Conservation (phyloP, 1,284 basidiomycete genomes). For the Cryptococcus sp. region DNA sequence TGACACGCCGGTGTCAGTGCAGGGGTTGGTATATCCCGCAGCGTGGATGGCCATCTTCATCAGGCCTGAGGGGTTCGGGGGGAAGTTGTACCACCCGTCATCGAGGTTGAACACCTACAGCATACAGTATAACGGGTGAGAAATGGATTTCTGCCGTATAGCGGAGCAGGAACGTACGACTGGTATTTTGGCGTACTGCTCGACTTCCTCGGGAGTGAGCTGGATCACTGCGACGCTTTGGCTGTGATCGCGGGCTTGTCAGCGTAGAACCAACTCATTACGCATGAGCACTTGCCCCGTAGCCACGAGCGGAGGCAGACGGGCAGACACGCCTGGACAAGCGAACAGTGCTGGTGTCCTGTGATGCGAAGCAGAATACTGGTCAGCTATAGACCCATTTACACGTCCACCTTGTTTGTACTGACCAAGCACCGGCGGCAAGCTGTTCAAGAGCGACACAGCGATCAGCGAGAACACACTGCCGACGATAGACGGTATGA, state of each 20-base stretch:
- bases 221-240: constrained; percentile 77
- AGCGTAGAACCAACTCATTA: constrained; percentile 2
- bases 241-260: constrained; percentile 40
- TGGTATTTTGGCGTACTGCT: constrained; percentile 64
- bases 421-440: constrained; percentile 50
- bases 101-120: constrained; percentile 48
- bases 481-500: not conserved
- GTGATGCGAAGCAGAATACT: not conserved
- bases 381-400: not conserved
- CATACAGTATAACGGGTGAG: not conserved
- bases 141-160: not conserved
- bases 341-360: constrained; percentile 79
- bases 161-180: constrained; percentile 57
- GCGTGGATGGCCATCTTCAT: constrained; percentile 57
- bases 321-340: constrained; percentile 52
- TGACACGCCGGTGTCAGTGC: constrained; percentile 33
- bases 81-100: constrained; percentile 56
- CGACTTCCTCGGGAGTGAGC: constrained; percentile 68
- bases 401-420: not conserved
- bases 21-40: constrained; percentile 48
- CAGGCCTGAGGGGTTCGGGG: constrained; percentile 52
- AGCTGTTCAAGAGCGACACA: constrained; percentile 14
- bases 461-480: not conserved
- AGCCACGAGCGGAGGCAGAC: constrained; percentile 42
- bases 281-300: constrained; percentile 29